Evolutionary conservation across 257 asterid species (phyloP).

Genomic region (Nicotiana sylvestris): DNA sequence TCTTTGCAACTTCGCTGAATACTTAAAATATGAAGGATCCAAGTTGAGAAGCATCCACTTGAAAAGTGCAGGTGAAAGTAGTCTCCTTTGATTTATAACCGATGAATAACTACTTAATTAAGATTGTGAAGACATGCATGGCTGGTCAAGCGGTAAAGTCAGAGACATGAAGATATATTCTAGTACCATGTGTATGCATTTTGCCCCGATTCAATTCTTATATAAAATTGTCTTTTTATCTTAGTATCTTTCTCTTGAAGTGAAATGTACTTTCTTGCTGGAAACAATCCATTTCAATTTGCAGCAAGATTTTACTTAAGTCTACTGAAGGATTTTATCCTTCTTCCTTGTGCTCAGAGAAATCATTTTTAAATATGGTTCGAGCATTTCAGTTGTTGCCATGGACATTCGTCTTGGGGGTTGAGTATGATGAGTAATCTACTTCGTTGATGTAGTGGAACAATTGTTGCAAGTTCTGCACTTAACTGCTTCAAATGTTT

Average conservation of each 20-base stretch:
- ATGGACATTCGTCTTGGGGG: background rate
- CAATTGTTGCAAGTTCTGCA: background rate
- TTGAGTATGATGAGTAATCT: constrained; percentile 1
- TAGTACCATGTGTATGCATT: background rate
- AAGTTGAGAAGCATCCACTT: background rate
- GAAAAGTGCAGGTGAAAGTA: background rate
- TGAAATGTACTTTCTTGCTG: background rate
- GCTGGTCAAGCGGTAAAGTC: background rate
- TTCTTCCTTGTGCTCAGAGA: background rate
- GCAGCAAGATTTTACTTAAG: background rate
- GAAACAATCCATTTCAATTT: background rate
- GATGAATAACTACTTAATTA: background rate
- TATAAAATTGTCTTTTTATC: background rate
- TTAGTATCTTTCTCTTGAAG: background rate
- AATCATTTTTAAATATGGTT: background rate
- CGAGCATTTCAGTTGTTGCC: background rate
- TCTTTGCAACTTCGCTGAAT: constrained; percentile 3
- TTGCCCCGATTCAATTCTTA: background rate
- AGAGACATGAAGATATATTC: background rate
- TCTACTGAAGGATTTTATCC: background rate
- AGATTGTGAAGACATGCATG: background rate
- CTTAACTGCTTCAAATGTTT: background rate
- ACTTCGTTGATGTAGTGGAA: background rate
- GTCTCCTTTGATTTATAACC: background rate
- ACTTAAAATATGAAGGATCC: background rate